Percentiles rank a stretch among this genome's conserved stretches.
These are phyloP conservation scores for Xanthoconium purpureum DNA, from an alignment of 768 basidiomycete genomes.

Conservation along the genomic window DNA sequence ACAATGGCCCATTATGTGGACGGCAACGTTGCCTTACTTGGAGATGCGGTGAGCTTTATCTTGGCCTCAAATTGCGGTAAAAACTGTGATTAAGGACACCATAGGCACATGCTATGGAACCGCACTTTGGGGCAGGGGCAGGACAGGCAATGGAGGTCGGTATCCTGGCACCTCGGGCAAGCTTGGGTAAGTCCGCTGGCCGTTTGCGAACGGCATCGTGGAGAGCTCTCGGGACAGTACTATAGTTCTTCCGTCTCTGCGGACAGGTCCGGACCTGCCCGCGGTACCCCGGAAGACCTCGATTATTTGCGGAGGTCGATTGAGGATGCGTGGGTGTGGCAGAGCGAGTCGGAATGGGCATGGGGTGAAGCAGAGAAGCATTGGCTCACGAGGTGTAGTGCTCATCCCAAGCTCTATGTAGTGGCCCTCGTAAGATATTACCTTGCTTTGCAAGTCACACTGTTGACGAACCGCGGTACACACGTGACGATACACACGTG, in stretches of 20 bases:
- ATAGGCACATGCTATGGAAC: conserved; percentile 48
- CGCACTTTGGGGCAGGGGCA: conserved; percentile 47
- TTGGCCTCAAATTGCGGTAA: background rate
- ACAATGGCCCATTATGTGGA: conserved; percentile 38
- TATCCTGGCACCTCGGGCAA: conserved; percentile 10
- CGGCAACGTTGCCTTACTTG: conserved; percentile 44
- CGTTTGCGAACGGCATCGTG: conserved; percentile 27
- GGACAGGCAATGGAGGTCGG: conserved; percentile 50
- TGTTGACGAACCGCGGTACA: too few species aligned
- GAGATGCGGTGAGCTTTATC: conserved; percentile 43
- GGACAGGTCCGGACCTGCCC: background rate
- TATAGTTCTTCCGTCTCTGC: conserved; percentile 16
- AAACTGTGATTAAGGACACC: background rate
- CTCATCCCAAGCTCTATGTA: background rate
- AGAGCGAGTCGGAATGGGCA: conserved; percentile 3
- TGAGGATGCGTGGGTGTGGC: conserved; percentile 20
- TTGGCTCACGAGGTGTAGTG: conserved; percentile 3
- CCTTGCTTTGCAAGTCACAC: too few species aligned
- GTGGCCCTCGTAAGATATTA: background rate
- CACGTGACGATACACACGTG: too few species aligned
- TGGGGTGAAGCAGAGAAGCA: conserved; percentile 13
- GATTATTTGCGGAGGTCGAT: conserved; percentile 4
- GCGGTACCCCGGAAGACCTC: conserved; percentile 2
- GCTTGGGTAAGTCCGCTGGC: conserved; percentile 31
- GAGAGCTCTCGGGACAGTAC: conserved; percentile 15